phyloP scores from a whole-genome alignment of 148 eudicot genomes.

The Camellia japonica region DNA sequence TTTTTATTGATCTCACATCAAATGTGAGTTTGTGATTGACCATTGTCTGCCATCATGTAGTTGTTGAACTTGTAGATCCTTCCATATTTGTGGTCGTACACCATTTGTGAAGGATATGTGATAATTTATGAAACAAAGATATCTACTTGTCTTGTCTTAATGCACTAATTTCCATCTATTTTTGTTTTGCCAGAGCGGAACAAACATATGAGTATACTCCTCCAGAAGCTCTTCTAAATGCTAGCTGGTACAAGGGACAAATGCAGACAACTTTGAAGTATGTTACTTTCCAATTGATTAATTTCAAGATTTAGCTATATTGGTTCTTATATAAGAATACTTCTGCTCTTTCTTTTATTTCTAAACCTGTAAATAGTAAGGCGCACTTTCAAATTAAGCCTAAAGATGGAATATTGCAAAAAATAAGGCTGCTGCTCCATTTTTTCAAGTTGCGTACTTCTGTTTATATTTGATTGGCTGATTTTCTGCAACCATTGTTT shows the following conservation, averaged over 20 bases:
- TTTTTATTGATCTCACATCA: neutral
- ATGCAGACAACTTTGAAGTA: slow-evolving; percentile 66
- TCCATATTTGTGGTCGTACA: neutral
- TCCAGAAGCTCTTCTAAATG: slow-evolving; percentile 89
- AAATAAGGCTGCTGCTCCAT: slow-evolving; percentile 6
- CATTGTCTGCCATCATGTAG: neutral
- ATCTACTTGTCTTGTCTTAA: neutral
- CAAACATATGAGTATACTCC: slow-evolving; percentile 96
- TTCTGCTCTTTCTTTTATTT: neutral
- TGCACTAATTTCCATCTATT: neutral
- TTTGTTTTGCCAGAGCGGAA: slow-evolving; percentile 56
- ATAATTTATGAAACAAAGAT: neutral
- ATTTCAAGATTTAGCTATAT: neutral
- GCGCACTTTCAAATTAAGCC: neutral
- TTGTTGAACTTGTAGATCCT: slow-evolving; percentile 4
- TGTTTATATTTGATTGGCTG: neutral
- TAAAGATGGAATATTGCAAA: no score
- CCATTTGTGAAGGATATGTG: neutral
- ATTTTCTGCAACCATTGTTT: slow-evolving; percentile 12
- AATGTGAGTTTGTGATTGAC: neutral
- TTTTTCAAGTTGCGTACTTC: neutral
- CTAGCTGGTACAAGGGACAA: slow-evolving; percentile 80
- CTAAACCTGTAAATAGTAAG: neutral
- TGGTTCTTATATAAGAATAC: slow-evolving; percentile 8
- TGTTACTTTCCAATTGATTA: slow-evolving; percentile 16